Percentiles rank a stretch among this genome's conserved stretches.
These are phyloP conservation scores for Sugiyamaella sp. DNA, from an alignment of 1,139 yeast species.

Conservation along the genomic window DNA sequence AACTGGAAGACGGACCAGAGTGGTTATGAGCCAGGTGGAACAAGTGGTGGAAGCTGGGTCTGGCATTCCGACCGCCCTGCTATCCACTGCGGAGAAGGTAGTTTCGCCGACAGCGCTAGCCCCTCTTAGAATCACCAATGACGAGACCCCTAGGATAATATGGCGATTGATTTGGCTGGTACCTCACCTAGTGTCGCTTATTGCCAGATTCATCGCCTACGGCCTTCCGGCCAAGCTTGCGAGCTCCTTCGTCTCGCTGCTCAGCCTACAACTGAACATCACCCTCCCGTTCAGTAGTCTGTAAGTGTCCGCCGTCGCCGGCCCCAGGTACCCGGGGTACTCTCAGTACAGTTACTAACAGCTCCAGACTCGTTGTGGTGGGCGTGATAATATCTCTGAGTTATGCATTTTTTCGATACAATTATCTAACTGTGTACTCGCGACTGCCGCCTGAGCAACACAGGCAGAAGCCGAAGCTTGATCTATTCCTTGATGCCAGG, in stretches of 20 bases:
- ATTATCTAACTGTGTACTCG: slow-evolving; percentile 55
- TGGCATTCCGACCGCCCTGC: neutral
- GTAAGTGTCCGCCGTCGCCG: slow-evolving; percentile 27
- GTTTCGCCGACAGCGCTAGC: neutral
- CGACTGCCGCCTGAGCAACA: slow-evolving; percentile 53
- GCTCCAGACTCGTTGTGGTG: slow-evolving; percentile 30
- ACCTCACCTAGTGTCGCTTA: slow-evolving; percentile 23
- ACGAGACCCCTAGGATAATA: neutral
- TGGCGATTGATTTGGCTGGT: slow-evolving; percentile 16
- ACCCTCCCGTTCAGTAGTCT: slow-evolving; percentile 36
- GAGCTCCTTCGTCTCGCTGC: slow-evolving; percentile 25
- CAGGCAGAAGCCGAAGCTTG: slow-evolving; percentile 50
- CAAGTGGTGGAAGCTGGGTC: neutral
- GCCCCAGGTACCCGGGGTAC: too few relatives aligned
- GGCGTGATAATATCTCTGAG: slow-evolving; percentile 30
- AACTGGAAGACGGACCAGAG: too few relatives aligned
- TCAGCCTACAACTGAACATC: slow-evolving; percentile 34
- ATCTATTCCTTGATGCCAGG: slow-evolving; percentile 45
- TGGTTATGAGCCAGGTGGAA: slow-evolving; percentile 1
- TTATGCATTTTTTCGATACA: slow-evolving; percentile 52
- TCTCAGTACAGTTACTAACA: too few relatives aligned
- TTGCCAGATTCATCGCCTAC: slow-evolving; percentile 25
- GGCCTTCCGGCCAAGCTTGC: slow-evolving; percentile 28
- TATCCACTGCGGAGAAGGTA: neutral
- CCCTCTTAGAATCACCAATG: neutral